Conservation (phyloP, 345 rosid genomes). For the Hypericum androsaemum region DNA sequence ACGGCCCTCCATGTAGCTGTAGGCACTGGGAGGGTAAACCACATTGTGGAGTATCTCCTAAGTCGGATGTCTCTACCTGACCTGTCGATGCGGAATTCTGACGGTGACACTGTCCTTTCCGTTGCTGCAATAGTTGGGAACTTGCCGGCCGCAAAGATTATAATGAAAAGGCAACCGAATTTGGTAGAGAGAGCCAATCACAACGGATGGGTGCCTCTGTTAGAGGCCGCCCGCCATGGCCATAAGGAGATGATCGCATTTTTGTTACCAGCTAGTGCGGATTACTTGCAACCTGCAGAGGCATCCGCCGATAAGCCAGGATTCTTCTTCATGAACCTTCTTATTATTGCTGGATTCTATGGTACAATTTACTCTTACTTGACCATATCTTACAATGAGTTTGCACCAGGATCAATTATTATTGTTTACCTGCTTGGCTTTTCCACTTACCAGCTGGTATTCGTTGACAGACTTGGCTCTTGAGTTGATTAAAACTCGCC, state of each 20-base stretch:
- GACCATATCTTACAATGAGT: too few relatives aligned
- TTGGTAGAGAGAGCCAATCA: neutral
- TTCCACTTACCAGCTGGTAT: too few relatives aligned
- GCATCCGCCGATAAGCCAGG: too few relatives aligned
- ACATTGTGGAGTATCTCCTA: too few relatives aligned
- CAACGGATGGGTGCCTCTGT: neutral
- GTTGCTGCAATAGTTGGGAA: conserved; percentile 12
- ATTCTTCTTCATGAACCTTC: too few relatives aligned
- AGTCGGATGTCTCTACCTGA: too few relatives aligned
- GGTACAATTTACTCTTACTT: too few relatives aligned
- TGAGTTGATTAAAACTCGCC: conserved; percentile 2
- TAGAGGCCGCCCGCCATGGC: conserved; percentile 3
- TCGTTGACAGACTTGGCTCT: neutral
- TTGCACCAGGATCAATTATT: too few relatives aligned
- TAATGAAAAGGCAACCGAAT: conserved; percentile 1
- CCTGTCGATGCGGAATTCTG: neutral
- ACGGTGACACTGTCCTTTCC: conserved; percentile 10
- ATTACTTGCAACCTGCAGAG: too few relatives aligned
- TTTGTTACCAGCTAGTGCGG: too few relatives aligned
- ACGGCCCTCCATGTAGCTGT: conserved; percentile 1
- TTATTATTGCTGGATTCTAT: too few relatives aligned
- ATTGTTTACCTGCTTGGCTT: too few relatives aligned
- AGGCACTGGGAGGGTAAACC: neutral
- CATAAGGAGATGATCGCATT: conserved; percentile 5
- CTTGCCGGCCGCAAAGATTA: conserved; percentile 7